Evolutionary conservation across 1,284 basidiomycete species (phyloP).

Genomic region (Farysia itapuensis): DNA sequence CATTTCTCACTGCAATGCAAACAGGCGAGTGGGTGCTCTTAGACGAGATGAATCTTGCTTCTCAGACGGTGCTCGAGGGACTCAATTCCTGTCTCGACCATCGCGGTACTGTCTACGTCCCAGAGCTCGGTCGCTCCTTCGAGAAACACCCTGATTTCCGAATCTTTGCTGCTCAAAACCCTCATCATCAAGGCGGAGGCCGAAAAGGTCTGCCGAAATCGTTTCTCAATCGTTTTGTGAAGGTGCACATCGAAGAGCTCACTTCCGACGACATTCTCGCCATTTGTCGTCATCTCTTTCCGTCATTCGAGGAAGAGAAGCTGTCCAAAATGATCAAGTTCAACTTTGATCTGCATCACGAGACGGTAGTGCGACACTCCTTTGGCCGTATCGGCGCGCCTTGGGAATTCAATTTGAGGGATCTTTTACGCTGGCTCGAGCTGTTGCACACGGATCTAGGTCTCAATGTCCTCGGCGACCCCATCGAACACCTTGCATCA

Average conservation of each 20-base stretch:
- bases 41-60: constrained; percentile 98
- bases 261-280: constrained; percentile 75
- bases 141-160: constrained; percentile 85
- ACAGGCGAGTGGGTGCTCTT: constrained; percentile 82
- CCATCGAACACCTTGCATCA: constrained; percentile 41
- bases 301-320: constrained; percentile 63
- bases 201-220: constrained; percentile 97
- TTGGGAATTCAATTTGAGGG: constrained; percentile 99
- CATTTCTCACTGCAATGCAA: constrained; percentile 86
- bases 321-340: constrained; percentile 81
- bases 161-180: constrained; percentile 98
- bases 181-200: constrained; percentile 91
- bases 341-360: constrained; percentile 72
- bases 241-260: constrained; percentile 90
- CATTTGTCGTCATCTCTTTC: constrained; percentile 78
- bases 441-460: constrained; percentile 64
- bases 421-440: constrained; percentile 82
- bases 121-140: constrained; percentile 90
- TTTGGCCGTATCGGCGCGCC: constrained; percentile 85
- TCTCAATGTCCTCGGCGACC: constrained; percentile 64
- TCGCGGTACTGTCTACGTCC: constrained; percentile 90
- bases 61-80: constrained; percentile 87
- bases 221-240: constrained; percentile 96
- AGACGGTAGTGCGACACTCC: constrained; percentile 69
- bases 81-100: constrained; percentile 96